Evolutionary conservation across 2,329 filamentous ascomycete genomes (phyloP), one percentile per base, ranked within the genome.

Genomic region (Colletotrichum trifolii): DNA sequence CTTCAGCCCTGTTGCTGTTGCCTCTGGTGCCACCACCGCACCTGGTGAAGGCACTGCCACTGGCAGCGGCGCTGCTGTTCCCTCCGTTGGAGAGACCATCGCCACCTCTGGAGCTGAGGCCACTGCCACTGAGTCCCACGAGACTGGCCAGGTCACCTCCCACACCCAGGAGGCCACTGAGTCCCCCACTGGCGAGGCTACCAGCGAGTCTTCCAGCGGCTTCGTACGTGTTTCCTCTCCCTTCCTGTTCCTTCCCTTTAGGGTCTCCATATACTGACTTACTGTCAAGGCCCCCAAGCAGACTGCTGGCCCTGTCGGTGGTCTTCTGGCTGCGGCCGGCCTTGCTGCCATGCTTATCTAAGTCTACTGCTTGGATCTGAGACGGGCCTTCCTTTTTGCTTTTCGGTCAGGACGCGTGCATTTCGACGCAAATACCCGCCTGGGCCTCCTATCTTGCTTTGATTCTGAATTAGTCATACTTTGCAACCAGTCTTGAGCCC

Each of bases 291-390:
- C 61, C 42, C 54, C 53, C 58, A 68, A 68, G 54, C 59, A 76
- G 71, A 83, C 83, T 53, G 80, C 78, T 61, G 82, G 78, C 42
- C 81, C 82, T 25, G 70, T 69, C 45, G 72, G 73, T 35, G 83
- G 82, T 61, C 68, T 85, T 53, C 66, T 85, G 45, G 83, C 82
- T 55, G 83, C 80, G 25, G 83, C 81, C 17, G 83, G 83, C 71
- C 64, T 85, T 49, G 83, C 81, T 45, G 81, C 77, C 67, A 70
- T 84, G 65, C 74, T 86, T 64, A 78, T 86, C 64, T 86, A 82
- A 81, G 54, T 13, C 10, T 59, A 15, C 6, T 33, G 45, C 54
- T 59, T 13, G 13, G 58, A 52, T 46, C 49, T 55, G 38, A 34
- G 33, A 25, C 25, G 25, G 25, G 25, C 25, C 50, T 33, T 39